These are phyloP conservation scores for Tylopilus plumbeoviolaceoides DNA, from an alignment of 768 basidiomycete species.

Conservation along the genomic window DNA sequence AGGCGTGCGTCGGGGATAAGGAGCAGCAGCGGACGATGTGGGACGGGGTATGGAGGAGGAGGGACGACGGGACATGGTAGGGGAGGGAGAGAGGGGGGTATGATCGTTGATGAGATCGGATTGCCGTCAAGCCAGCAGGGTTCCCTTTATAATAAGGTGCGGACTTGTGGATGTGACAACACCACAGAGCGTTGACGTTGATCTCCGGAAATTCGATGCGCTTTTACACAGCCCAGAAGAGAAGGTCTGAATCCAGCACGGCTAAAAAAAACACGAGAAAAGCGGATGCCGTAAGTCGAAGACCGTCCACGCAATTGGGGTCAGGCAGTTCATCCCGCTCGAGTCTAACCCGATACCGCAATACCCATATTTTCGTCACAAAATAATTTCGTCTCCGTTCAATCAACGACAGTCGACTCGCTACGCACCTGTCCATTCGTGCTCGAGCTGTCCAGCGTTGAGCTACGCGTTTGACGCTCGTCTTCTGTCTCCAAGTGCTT, in stretches of 20 bases:
- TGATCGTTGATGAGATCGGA: conserved; percentile 20
- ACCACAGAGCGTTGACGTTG: conserved; percentile 26
- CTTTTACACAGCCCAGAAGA: conserved; percentile 21
- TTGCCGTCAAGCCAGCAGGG: conserved; percentile 16
- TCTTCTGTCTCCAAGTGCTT: neutral
- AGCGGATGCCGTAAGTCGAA: conserved; percentile 36
- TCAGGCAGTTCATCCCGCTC: conserved; percentile 16
- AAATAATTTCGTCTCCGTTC: conserved; percentile 1
- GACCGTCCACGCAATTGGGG: conserved; percentile 26
- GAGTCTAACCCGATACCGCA: conserved; percentile 15
- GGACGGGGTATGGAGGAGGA: conserved; percentile 34
- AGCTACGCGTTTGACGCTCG: neutral
- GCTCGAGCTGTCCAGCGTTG: neutral
- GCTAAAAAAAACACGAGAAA: conserved; percentile 33
- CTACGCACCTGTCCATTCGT: neutral
- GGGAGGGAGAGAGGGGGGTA: conserved; percentile 16
- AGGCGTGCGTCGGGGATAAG: conserved; percentile 44
- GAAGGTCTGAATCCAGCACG: conserved; percentile 18
- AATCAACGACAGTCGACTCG: neutral
- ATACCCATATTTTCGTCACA: neutral
- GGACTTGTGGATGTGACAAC: conserved; percentile 17
- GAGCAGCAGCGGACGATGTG: conserved; percentile 25
- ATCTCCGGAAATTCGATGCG: conserved; percentile 27
- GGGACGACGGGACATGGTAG: conserved; percentile 57
- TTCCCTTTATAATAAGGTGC: conserved; percentile 19